Conservation (phyloP, 257 asterid species). For the Lycium ferocissimum region DNA sequence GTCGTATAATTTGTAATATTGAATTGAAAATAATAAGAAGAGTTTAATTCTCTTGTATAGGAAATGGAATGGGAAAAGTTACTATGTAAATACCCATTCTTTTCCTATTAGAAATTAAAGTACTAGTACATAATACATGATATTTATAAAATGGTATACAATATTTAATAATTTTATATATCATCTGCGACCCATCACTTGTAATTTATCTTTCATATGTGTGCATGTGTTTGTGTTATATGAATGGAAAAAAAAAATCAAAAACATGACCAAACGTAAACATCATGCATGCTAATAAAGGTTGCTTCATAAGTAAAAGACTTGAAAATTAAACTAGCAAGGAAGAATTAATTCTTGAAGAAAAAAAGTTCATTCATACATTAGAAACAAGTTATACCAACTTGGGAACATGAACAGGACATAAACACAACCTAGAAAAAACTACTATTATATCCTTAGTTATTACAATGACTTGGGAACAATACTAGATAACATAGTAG, state of each 20-base stretch:
- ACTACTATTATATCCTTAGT: conserved; percentile 9
- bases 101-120: neutral
- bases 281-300: conserved; percentile 21
- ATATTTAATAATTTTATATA: neutral
- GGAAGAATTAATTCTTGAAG: neutral
- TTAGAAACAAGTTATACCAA: conserved; percentile 4
- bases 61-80: conserved; percentile 4
- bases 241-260: too few species aligned
- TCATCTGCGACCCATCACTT: neutral
- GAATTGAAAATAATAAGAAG: neutral
- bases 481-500: conserved; percentile 1
- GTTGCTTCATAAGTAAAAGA: neutral
- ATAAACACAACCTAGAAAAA: neutral
- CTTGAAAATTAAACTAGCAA: neutral
- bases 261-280: neutral
- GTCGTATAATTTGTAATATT: neutral
- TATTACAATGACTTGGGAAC: neutral
- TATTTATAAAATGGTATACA: conserved; percentile 3
- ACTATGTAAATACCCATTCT: neutral
- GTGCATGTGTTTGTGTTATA: too few species aligned
- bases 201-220: neutral
- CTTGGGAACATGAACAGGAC: conserved; percentile 21
- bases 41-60: neutral
- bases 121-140: neutral
- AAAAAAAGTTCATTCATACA: neutral